phyloP scores from a whole-genome alignment of 116 monocot species.

The Zostera marina region DNA sequence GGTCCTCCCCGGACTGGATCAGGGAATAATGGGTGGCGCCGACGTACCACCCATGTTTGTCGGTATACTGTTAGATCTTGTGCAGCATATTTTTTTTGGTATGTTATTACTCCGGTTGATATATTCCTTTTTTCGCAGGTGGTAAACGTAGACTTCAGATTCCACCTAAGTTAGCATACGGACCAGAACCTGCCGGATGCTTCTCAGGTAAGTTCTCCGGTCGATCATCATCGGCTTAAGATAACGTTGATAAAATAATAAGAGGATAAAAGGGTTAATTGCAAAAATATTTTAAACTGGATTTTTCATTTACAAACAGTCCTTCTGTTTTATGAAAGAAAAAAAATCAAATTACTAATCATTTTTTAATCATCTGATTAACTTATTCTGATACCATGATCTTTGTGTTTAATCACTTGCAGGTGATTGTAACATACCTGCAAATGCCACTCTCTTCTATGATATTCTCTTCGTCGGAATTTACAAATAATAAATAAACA shows the following conservation, averaged over 20 bases:
- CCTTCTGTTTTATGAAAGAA: too few relatives aligned
- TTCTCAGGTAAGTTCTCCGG: slow-evolving; percentile 44
- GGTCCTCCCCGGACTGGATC: slow-evolving; percentile 83
- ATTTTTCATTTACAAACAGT: too few relatives aligned
- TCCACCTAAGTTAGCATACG: slow-evolving; percentile 75
- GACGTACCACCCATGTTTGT: slow-evolving; percentile 81
- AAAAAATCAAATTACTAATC: neutral
- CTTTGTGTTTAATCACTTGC: neutral
- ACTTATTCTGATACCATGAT: neutral
- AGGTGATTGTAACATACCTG: slow-evolving; percentile 95
- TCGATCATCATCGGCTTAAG: neutral
- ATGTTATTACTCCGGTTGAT: neutral
- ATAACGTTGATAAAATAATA: neutral
- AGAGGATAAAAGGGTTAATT: too few relatives aligned
- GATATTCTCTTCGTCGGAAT: slow-evolving; percentile 78
- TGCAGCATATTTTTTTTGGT: neutral
- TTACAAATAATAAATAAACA: slow-evolving; percentile 41
- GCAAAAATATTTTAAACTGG: too few relatives aligned
- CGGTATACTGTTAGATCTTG: slow-evolving; percentile 22
- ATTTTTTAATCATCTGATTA: neutral
- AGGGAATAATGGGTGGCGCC: slow-evolving; percentile 79
- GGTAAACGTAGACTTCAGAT: slow-evolving; percentile 91
- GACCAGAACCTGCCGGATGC: slow-evolving; percentile 94
- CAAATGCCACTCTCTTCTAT: slow-evolving; percentile 86
- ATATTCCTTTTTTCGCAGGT: slow-evolving; percentile 19